Evolutionary conservation across 768 basidiomycete species (phyloP).

Genomic region (Mycena albidolilacea): DNA sequence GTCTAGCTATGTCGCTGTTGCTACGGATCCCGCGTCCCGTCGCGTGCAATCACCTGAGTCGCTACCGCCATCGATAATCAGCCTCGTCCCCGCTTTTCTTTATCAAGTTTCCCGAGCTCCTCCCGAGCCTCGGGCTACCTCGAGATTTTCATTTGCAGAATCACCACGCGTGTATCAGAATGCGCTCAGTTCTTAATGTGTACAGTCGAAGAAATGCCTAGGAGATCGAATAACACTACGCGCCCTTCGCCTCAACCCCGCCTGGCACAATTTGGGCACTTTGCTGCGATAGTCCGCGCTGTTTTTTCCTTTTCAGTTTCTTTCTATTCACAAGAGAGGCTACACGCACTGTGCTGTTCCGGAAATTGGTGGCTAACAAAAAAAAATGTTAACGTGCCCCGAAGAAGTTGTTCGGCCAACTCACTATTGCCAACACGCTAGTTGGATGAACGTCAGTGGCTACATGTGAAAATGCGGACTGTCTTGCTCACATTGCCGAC

Average conservation of each 20-base stretch:
- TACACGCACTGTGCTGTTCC: conserved; percentile 65
- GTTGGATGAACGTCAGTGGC: conserved; percentile 22
- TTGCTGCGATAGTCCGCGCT: conserved; percentile 28
- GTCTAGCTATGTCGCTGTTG: background rate
- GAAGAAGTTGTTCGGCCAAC: conserved; percentile 44
- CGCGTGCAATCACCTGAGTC: conserved; percentile 23
- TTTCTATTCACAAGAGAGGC: background rate
- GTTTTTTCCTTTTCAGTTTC: conserved; percentile 14
- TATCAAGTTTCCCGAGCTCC: background rate
- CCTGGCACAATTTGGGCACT: conserved; percentile 19
- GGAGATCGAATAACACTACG: background rate
- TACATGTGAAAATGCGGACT: background rate
- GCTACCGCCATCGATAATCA: conserved; percentile 38
- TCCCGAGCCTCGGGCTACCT: conserved; percentile 9
- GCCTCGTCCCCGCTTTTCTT: background rate
- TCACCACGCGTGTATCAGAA: conserved; percentile 1
- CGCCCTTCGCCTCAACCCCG: conserved; percentile 7
- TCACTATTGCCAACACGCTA: conserved; percentile 86
- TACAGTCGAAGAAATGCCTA: background rate
- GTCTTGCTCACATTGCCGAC: conserved; percentile 47
- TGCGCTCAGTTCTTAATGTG: background rate
- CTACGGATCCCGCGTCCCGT: background rate
- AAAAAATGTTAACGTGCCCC: conserved; percentile 42
- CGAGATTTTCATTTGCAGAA: conserved; percentile 16
- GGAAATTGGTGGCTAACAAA: conserved; percentile 76